Conservation (phyloP, 2,329 filamentous ascomycete genomes). For the Plectosphaerella plurivora region DNA sequence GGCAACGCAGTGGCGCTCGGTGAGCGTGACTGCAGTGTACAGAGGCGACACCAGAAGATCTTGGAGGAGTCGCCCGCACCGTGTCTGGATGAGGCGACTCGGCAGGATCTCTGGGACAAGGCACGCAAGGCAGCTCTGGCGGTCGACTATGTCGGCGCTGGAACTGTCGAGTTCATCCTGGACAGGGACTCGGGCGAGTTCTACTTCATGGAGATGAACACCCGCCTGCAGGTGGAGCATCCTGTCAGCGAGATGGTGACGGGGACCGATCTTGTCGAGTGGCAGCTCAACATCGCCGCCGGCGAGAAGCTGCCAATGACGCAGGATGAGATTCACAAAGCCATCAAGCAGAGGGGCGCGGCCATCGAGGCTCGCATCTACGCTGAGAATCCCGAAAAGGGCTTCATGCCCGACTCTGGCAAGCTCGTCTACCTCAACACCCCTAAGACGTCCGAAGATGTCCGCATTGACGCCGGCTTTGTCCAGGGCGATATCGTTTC, state of each 20-base stretch:
- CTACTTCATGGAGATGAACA: slow-evolving; percentile 82
- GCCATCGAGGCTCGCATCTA: slow-evolving; percentile 97
- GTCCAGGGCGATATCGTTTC: slow-evolving; percentile 87
- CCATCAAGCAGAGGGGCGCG: slow-evolving; percentile 72
- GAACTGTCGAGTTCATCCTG: slow-evolving; percentile 87
- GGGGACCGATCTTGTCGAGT: slow-evolving; percentile 76
- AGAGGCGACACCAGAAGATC: slow-evolving; percentile 85
- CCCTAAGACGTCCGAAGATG: slow-evolving; percentile 62
- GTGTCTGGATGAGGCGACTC: slow-evolving; percentile 51
- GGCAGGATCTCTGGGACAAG: slow-evolving; percentile 62
- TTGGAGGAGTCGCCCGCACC: slow-evolving; percentile 86
- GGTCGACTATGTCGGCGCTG: slow-evolving; percentile 82
- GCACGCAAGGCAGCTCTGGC: slow-evolving; percentile 64
- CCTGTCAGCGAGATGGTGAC: slow-evolving; percentile 77
- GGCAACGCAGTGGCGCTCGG: slow-evolving; percentile 80
- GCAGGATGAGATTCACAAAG: slow-evolving; percentile 62
- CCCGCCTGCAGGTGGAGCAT: slow-evolving; percentile 91
- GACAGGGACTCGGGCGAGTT: slow-evolving; percentile 78
- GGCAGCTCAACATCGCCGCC: slow-evolving; percentile 79
- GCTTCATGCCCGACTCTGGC: slow-evolving; percentile 93
- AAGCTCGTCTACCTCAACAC: slow-evolving; percentile 78
- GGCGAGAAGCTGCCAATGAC: slow-evolving; percentile 53
- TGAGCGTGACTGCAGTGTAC: slow-evolving; percentile 84
- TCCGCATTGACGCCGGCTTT: slow-evolving; percentile 92
- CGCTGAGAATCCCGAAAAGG: slow-evolving; percentile 86